Conservation (phyloP, 164 flowering plant genomes). For the Paratinospora sagittata region DNA sequence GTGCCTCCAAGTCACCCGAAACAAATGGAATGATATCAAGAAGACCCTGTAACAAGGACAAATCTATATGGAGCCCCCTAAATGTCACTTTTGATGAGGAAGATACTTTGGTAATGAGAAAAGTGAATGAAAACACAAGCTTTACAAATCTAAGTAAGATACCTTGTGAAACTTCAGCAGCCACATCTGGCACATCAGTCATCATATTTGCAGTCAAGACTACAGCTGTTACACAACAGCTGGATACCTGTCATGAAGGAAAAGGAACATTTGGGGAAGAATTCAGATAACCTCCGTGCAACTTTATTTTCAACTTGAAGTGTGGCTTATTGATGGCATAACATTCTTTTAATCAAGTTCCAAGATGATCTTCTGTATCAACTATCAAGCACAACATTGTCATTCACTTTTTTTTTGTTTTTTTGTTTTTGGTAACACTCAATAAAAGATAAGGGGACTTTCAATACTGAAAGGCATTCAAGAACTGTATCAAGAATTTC, state of each 20-base stretch:
- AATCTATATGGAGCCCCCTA: constrained; percentile 38
- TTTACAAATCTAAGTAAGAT: constrained; percentile 11
- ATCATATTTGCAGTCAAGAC: constrained; percentile 79
- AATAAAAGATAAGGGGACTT: background rate
- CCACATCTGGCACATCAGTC: constrained; percentile 48
- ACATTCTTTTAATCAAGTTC: background rate
- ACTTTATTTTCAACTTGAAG: no score
- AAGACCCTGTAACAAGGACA: constrained; percentile 60
- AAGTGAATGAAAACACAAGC: background rate
- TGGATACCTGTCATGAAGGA: constrained; percentile 45
- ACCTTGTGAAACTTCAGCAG: constrained; percentile 61
- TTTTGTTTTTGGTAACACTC: background rate
- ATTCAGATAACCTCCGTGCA: background rate
- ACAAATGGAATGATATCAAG: constrained; percentile 60
- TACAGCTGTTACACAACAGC: constrained; percentile 67
- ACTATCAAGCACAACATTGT: background rate
- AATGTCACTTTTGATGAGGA: constrained; percentile 16
- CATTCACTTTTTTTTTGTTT: background rate
- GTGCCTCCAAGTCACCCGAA: constrained; percentile 74
- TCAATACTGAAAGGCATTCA: background rate
- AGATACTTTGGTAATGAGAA: background rate
- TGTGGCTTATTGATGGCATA: no score
- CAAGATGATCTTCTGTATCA: background rate
- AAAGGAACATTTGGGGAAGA: background rate
- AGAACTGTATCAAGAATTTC: background rate